phyloP scores from a whole-genome alignment of 148 eudicot genomes.

The Talinum fruticosum region DNA sequence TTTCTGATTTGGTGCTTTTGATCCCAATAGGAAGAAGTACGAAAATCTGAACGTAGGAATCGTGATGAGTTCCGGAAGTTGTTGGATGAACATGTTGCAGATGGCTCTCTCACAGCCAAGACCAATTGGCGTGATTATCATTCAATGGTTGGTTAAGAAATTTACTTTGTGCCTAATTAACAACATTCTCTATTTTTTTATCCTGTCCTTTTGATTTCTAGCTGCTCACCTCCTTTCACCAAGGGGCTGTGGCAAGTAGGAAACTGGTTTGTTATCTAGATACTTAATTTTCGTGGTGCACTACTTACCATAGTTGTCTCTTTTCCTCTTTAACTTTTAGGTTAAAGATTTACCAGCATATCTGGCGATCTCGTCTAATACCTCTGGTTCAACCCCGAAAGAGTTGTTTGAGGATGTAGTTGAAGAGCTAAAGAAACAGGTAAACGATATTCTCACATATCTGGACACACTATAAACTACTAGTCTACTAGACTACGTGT shows the following conservation, averaged over 20 bases:
- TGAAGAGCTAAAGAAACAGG: slow-evolving; percentile 93
- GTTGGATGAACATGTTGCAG: slow-evolving; percentile 81
- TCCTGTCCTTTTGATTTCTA: neutral
- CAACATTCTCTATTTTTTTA: neutral
- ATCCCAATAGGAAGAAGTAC: slow-evolving; percentile 63
- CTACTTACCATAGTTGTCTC: neutral
- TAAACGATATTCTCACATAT: slow-evolving; percentile 8
- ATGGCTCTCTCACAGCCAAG: slow-evolving; percentile 61
- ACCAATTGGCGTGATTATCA: slow-evolving; percentile 87
- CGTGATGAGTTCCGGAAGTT: slow-evolving; percentile 95
- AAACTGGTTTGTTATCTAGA: neutral
- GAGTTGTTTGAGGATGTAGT: slow-evolving; percentile 89
- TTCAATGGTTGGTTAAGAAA: slow-evolving; percentile 51
- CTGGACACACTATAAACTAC: neutral
- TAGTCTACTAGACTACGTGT: neutral
- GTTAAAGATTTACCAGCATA: slow-evolving; percentile 80
- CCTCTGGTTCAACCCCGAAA: slow-evolving; percentile 80
- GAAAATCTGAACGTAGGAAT: slow-evolving; percentile 87
- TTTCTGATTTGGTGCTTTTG: slow-evolving; percentile 19
- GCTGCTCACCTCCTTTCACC: neutral
- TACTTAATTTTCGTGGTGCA: neutral
- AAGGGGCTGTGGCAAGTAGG: neutral
- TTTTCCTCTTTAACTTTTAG: slow-evolving; percentile 38
- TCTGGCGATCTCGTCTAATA: slow-evolving; percentile 83
- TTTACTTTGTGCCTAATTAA: slow-evolving; percentile 1